Percentiles rank a stretch among this genome's conserved stretches.
phyloP scores from a whole-genome alignment of 441 rosid genomes.

The Mallotus japonicus region DNA sequence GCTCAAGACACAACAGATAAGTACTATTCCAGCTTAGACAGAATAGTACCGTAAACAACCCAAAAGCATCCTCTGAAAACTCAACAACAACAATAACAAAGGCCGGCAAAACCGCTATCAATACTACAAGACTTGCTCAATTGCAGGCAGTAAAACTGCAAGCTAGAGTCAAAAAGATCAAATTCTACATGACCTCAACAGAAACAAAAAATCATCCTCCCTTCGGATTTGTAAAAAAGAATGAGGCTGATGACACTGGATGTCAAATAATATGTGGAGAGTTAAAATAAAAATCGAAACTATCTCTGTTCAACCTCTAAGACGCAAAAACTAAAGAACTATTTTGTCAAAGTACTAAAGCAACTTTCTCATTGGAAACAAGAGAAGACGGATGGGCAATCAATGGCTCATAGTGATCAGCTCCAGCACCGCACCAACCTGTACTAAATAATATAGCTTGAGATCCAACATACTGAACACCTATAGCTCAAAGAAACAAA shows the following conservation, averaged over 20 bases:
- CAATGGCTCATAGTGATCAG: conserved; percentile 95
- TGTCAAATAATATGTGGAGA: conserved; percentile 4
- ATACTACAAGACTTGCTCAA: conserved; percentile 19
- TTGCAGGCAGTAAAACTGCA: conserved; percentile 33
- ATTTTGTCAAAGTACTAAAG: conserved; percentile 56
- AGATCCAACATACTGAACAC: conserved; percentile 1
- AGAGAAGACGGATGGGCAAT: conserved; percentile 68
- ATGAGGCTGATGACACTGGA: conserved; percentile 32
- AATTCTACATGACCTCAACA: conserved; percentile 33
- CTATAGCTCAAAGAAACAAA: background rate
- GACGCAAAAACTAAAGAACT: conserved; percentile 41
- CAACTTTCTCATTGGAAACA: conserved; percentile 82
- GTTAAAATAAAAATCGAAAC: background rate
- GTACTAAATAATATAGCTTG: conserved; percentile 5
- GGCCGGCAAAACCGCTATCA: conserved; percentile 27
- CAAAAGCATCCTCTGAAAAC: conserved; percentile 17
- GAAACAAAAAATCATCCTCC: conserved; percentile 26
- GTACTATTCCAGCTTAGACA: conserved; percentile 23
- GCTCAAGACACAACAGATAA: conserved; percentile 26
- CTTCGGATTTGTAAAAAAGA: conserved; percentile 21
- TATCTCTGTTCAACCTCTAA: conserved; percentile 36
- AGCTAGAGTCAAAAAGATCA: conserved; percentile 23
- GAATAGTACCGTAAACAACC: conserved; percentile 14
- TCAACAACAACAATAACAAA: conserved; percentile 19
- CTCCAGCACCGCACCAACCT: conserved; percentile 99